A percentile compares a stretch with the other conserved stretches of the same genome.
These are phyloP conservation scores for Globisporangium nunn DNA, from an alignment of 352 stramenopile species.

Conservation along the genomic window DNA sequence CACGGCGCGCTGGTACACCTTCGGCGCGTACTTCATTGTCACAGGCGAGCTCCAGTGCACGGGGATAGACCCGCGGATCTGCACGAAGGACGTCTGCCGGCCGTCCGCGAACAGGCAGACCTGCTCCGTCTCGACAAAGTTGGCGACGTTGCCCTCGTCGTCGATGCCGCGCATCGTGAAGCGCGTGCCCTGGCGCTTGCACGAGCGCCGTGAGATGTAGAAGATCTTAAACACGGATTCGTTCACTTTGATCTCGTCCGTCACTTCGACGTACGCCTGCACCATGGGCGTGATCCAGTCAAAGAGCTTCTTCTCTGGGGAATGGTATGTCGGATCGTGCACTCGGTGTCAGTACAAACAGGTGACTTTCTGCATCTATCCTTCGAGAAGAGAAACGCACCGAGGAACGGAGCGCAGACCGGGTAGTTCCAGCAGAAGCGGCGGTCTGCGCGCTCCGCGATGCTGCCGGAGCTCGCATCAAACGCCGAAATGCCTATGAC, in stretches of 20 bases:
- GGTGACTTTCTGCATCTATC: too few species aligned
- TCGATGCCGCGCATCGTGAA: conserved; percentile 93
- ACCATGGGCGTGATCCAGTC: conserved; percentile 79
- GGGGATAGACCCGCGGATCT: conserved; percentile 94
- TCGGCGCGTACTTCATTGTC: conserved; percentile 92
- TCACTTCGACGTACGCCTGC: conserved; percentile 54
- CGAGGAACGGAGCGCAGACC: conserved; percentile 45
- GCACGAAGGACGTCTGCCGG: conserved; percentile 51
- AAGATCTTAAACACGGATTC: conserved; percentile 56
- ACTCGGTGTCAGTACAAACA: too few species aligned
- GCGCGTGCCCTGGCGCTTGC: conserved; percentile 80
- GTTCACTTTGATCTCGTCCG: conserved; percentile 35
- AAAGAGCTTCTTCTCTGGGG: conserved; percentile 64
- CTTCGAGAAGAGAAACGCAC: conserved; percentile 13
- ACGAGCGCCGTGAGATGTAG: conserved; percentile 69
- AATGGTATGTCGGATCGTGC: too few species aligned
- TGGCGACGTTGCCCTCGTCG: conserved; percentile 86
- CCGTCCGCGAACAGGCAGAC: conserved; percentile 72
- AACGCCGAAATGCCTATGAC: conserved; percentile 46
- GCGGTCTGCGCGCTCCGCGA: conserved; percentile 72
- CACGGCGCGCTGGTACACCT: conserved; percentile 57
- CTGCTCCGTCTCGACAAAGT: conserved; percentile 96
- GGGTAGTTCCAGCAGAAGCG: conserved; percentile 93
- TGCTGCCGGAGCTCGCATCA: conserved; percentile 37
- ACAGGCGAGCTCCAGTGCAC: conserved; percentile 88